Evolutionary conservation across 140 eudicot species (phyloP).

Genomic region (Bidens hawaiensis): DNA sequence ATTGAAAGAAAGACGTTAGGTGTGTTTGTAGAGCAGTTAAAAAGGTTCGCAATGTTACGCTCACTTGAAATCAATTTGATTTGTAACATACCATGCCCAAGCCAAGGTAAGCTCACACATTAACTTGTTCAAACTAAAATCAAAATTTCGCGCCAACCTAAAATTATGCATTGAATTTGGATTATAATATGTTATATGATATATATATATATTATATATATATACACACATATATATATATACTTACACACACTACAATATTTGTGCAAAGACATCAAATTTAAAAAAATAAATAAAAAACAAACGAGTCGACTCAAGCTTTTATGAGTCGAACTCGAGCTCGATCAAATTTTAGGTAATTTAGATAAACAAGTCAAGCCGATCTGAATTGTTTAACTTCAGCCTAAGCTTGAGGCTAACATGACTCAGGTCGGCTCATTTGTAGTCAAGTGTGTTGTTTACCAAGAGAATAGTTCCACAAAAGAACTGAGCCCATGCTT

Average conservation of each 20-base stretch:
- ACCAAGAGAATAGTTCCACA: conserved; percentile 34
- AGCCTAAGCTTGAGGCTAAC: too few species aligned
- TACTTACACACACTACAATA: too few species aligned
- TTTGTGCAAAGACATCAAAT: not conserved
- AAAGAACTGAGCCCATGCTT: conserved; percentile 22
- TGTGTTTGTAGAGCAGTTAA: not conserved
- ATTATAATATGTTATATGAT: too few species aligned
- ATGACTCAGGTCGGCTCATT: too few species aligned
- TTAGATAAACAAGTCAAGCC: not conserved
- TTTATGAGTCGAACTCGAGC: not conserved
- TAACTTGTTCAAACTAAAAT: not conserved
- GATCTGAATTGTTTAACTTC: not conserved
- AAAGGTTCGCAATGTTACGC: not conserved
- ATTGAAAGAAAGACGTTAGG: not conserved
- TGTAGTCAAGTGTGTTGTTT: not conserved
- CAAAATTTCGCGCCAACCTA: too few species aligned
- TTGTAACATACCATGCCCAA: not conserved
- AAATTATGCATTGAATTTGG: not conserved
- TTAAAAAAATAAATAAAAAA: too few species aligned
- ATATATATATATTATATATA: too few species aligned
- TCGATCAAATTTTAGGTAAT: not conserved
- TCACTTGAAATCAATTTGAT: not conserved
- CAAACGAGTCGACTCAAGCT: not conserved
- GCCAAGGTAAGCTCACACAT: not conserved
- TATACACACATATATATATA: too few species aligned